phyloP scores from a whole-genome alignment of 1,284 basidiomycete genomes.

The Pholiota adiposa region DNA sequence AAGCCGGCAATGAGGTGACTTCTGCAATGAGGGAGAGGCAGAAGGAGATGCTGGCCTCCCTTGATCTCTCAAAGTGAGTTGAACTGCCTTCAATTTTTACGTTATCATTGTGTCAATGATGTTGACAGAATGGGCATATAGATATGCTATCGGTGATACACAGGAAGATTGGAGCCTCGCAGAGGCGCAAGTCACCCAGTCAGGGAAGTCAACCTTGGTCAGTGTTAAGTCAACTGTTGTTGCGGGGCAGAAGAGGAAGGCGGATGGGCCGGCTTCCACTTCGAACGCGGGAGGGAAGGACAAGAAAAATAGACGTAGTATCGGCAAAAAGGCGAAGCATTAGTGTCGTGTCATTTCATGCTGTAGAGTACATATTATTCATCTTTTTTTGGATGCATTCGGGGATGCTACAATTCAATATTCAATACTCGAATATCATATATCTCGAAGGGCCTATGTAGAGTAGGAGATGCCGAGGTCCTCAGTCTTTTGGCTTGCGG shows the following conservation, averaged over 20 bases:
- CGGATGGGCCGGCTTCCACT: conserved; percentile 41
- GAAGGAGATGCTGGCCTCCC: conserved; percentile 81
- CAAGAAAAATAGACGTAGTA: conserved; percentile 59
- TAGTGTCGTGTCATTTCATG: conserved; percentile 23
- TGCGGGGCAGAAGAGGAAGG: conserved; percentile 68
- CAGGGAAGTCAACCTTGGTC: conserved; percentile 65
- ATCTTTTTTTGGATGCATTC: not conserved
- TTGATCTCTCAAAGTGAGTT: conserved; percentile 85
- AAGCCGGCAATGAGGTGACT: conserved; percentile 65
- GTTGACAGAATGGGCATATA: conserved; percentile 35
- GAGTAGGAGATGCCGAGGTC: too few species aligned
- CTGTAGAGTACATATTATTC: not conserved
- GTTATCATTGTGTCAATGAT: not conserved
- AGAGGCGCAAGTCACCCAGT: conserved; percentile 65
- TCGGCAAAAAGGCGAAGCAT: conserved; percentile 61
- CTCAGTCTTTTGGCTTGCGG: conserved; percentile 52
- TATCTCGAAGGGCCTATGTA: too few species aligned
- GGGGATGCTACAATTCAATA: too few species aligned
- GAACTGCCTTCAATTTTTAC: conserved; percentile 22
- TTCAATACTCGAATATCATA: too few species aligned
- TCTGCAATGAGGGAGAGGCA: conserved; percentile 67
- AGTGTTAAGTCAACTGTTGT: conserved; percentile 66
- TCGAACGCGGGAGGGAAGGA: conserved; percentile 31
- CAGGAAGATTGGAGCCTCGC: conserved; percentile 76
- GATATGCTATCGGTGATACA: conserved; percentile 79